Base-by-base conservation (phyloP, 2,329 filamentous ascomycete species). In the Cladosporium velox region DNA sequence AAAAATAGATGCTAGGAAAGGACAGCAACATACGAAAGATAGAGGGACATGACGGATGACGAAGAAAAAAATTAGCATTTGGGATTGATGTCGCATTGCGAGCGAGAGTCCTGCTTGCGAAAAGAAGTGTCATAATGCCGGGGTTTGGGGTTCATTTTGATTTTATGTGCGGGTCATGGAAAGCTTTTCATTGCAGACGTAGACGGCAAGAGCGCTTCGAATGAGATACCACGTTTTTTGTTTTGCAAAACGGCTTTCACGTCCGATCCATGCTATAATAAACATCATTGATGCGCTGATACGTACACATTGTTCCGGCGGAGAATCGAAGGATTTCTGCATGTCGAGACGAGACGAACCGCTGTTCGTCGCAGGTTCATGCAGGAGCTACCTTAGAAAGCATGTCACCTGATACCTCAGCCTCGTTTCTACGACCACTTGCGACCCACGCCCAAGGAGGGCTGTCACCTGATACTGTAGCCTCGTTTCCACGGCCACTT, bases 211-310 rank as follows among this genome's bases (percentile, higher is more conserved):
- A 35, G 55, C 55, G 55, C 32, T 38, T 58, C 21, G 32, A 58
- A 58, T 58, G 55, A 58, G 55, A 58, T 58, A 58, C 55, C 55
- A 58, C 55, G n/a, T 57, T 38, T 41, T 47, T 24, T 21, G n/a
- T 47, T 47, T 47, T 47, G n/a, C 41, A 47, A 47, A n/a, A 15
- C n/a, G 3, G n/a, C n/a, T 47, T 5, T 12, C 41, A 8, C 21
- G 7, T 44, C n/a, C 7, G 18, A 11, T 10, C 10, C 6, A 1
- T n/a, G n/a, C 8, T 30, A 30, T 30, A 6, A 30, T 30, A 7
- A 7, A 11, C 2, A 3, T 47, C 0, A 24, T 10, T 47, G n/a
- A 7, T 18, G 41, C 21, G 10, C 41, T 5, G 41, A 8, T 47
- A 24, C 41, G n/a, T 21, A 12, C 8, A 12, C n/a, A 21, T 7